phyloP scores from a whole-genome alignment of 192 early-diverging fungal species.

The Umbelopsis sp. region DNA sequence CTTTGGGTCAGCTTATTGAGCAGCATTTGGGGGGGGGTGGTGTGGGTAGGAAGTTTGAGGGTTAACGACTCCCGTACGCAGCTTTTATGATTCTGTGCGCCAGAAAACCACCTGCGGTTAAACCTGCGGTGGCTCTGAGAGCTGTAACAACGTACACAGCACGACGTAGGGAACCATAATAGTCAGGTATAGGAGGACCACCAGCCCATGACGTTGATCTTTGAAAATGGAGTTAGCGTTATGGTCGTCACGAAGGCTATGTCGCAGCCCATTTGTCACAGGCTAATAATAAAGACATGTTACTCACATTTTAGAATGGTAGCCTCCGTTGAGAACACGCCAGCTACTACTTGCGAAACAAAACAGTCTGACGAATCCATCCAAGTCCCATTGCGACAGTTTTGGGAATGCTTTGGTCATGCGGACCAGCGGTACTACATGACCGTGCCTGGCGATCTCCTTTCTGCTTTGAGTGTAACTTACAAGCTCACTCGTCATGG shows the following conservation, averaged over 20 bases:
- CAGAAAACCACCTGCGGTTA: background rate
- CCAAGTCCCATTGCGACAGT: slow-evolving; percentile 13
- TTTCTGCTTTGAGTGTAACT: slow-evolving; percentile 8
- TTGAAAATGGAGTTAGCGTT: background rate
- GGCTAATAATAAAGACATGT: background rate
- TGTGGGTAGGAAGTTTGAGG: background rate
- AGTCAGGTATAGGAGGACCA: slow-evolving; percentile 8
- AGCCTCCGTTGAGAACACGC: background rate
- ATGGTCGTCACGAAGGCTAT: background rate
- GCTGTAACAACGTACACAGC: slow-evolving; percentile 8
- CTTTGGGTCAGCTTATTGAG: background rate
- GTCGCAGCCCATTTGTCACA: background rate
- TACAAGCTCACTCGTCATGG: slow-evolving; percentile 33
- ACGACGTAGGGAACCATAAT: background rate
- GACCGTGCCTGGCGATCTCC: slow-evolving; percentile 19
- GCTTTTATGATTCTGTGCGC: slow-evolving; percentile 9
- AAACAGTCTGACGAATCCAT: slow-evolving; percentile 9
- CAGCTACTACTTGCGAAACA: background rate
- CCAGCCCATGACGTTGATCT: slow-evolving; percentile 14
- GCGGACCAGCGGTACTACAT: slow-evolving; percentile 14
- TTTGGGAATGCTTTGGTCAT: slow-evolving; percentile 15
- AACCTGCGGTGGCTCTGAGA: background rate
- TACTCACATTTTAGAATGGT: slow-evolving; percentile 11
- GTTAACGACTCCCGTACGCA: background rate
- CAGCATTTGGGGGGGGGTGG: background rate